Evolutionary conservation across 2,329 filamentous ascomycete species (phyloP), one percentile per base, ranked within the genome.

Genomic region (Fusarium sp.): DNA sequence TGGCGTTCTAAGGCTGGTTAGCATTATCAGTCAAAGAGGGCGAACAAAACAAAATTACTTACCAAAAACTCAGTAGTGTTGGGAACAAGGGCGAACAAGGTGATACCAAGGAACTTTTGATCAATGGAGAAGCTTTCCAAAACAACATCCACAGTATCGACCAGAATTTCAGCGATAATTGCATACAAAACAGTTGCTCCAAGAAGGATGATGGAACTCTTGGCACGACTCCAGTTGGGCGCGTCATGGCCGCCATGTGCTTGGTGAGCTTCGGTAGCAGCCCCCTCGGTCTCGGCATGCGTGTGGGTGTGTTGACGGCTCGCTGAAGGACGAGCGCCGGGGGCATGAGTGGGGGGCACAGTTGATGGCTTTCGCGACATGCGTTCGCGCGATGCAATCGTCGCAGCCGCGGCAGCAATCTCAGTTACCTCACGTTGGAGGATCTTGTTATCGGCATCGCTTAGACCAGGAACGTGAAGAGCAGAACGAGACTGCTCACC

Each of bases 31-130:
- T 76, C 10, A 55, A 22, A 31, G 16, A 12, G 12, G 31, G 26
- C n/a, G n/a, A n/a, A n/a, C n/a, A n/a, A n/a, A 14, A 48, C 33
- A 38, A 33, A 24, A 76, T 28, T 24, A 4, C 91, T 84, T 87
- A 95, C 93, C 86, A 99, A 82, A 80, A 99, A 99, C 80, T 99
- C 96, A 3, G 96, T 99, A 3, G 96, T 98, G 84, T 99, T 99
- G 18, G 96, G 96, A 13, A 99, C 97, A 71, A 99, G 87, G 11
- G 97, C 95, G 82, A 99, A 99, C 51, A 99, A 86, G 3, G 96
- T 98, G 74, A 99, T 97, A 51, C 96, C 96, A 63, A 99, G 85
- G 83, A 99, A 98, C 82, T 99, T 99, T 79, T 98, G 95, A 79
- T 98, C 95, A 76, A 99, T 94, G 57, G 95, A 91, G 60, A 97